A percentile compares a stretch with the other conserved stretches of the same genome.
phyloP scores from a whole-genome alignment of 768 basidiomycete genomes.

The Panaeolus papilionaceus region DNA sequence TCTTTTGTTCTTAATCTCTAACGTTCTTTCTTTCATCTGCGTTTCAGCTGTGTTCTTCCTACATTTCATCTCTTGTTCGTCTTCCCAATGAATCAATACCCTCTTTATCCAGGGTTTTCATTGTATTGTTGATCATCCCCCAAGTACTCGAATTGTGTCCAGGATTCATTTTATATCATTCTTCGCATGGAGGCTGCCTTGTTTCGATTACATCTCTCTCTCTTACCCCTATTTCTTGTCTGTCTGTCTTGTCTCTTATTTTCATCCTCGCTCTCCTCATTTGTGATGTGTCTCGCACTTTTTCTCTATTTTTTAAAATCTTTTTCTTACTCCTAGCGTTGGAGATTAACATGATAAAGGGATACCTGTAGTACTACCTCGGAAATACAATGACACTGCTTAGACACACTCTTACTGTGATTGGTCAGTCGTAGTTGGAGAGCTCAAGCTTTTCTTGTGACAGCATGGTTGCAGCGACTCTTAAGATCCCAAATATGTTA shows the following conservation, averaged over 20 bases:
- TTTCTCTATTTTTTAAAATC: conserved; percentile 12
- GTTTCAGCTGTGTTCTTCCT: not conserved
- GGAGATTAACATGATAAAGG: conserved; percentile 20
- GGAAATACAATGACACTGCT: conserved; percentile 23
- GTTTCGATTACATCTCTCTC: conserved; percentile 16
- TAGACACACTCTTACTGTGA: conserved; percentile 11
- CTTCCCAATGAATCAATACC: conserved; percentile 1
- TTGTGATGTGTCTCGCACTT: conserved; percentile 16
- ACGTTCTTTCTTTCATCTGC: not conserved
- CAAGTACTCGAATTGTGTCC: conserved; percentile 6
- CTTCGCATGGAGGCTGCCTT: conserved; percentile 13
- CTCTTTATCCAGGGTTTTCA: conserved; percentile 8
- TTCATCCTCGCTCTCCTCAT: conserved; percentile 10
- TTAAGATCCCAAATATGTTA: no score
- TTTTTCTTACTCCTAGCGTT: conserved; percentile 15
- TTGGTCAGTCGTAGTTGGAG: not conserved
- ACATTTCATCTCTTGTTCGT: not conserved
- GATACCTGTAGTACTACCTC: conserved; percentile 23
- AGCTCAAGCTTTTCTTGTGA: no score
- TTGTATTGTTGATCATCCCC: conserved; percentile 1
- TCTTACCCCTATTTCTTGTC: not conserved
- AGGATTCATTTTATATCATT: conserved; percentile 1
- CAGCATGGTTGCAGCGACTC: no score
- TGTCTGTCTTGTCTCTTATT: not conserved
- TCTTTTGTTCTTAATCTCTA: not conserved